phyloP scores from a whole-genome alignment of 306 rosid species.

The Quercus wislizeni region DNA sequence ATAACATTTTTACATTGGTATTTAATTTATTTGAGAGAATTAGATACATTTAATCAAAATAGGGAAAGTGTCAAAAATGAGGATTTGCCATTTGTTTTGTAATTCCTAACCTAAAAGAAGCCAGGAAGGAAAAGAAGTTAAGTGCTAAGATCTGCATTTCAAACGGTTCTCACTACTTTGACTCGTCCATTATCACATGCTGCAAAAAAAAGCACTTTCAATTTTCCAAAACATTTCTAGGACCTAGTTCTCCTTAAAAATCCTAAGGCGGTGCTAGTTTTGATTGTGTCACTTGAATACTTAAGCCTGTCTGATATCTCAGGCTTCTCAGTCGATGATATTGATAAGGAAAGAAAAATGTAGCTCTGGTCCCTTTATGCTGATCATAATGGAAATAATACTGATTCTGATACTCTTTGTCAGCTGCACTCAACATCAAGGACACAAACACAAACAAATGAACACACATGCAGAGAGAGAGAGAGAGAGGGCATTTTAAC shows the following conservation, averaged over 20 bases:
- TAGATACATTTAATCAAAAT: too few relatives aligned
- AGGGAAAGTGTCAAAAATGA: too few relatives aligned
- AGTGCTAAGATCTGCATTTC: not conserved
- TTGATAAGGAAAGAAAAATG: not conserved
- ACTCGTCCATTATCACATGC: not conserved
- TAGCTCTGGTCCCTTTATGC: not conserved
- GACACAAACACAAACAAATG: not conserved
- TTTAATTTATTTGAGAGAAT: not conserved
- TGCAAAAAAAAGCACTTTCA: not conserved
- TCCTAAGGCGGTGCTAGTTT: not conserved
- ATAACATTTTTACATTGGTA: not conserved
- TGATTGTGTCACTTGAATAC: not conserved
- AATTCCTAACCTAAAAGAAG: not conserved
- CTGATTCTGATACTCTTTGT: not conserved
- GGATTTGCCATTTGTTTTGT: not conserved
- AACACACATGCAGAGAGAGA: not conserved
- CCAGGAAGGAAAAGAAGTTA: not conserved
- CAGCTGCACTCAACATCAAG: not conserved
- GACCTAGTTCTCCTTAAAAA: not conserved
- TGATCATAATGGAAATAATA: not conserved
- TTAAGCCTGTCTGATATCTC: not conserved
- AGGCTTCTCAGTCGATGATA: not conserved
- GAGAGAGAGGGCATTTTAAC: constrained; percentile 4
- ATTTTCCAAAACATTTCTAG: not conserved
- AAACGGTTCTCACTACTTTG: not conserved